phyloP scores from a whole-genome alignment of 2,329 filamentous ascomycete species.

The Ceratocystis huliohia region DNA sequence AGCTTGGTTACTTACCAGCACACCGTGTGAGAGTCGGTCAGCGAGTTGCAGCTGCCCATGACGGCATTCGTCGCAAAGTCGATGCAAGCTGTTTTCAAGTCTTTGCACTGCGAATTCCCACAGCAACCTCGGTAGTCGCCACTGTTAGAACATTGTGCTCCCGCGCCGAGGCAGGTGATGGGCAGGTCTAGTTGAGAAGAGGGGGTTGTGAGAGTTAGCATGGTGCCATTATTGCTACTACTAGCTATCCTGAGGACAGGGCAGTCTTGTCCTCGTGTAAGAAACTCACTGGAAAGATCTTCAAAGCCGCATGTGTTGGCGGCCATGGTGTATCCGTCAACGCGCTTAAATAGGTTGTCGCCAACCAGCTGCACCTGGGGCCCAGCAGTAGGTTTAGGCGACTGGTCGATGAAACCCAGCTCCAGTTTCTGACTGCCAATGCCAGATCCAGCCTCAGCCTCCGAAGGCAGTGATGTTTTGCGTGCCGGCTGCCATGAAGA shows the following conservation, averaged over 20 bases:
- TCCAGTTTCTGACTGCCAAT: neutral
- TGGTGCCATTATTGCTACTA: too few species aligned
- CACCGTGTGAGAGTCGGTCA: slow-evolving; percentile 28
- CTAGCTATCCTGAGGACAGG: neutral
- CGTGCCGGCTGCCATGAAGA: slow-evolving; percentile 26
- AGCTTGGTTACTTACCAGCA: slow-evolving; percentile 27
- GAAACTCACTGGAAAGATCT: slow-evolving; percentile 25
- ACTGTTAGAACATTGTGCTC: slow-evolving; percentile 26
- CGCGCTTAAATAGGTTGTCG: slow-evolving; percentile 26
- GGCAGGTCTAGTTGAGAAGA: slow-evolving; percentile 7
- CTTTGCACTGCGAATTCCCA: slow-evolving; percentile 25
- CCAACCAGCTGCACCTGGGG: slow-evolving; percentile 26
- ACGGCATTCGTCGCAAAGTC: slow-evolving; percentile 25
- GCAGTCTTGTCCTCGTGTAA: neutral
- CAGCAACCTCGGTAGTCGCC: slow-evolving; percentile 28
- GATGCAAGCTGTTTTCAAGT: slow-evolving; percentile 28
- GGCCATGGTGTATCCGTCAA: slow-evolving; percentile 26
- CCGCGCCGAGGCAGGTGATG: slow-evolving; percentile 22
- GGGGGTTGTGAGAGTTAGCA: neutral
- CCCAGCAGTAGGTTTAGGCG: slow-evolving; percentile 27
- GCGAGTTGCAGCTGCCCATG: slow-evolving; percentile 24
- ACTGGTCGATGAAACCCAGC: slow-evolving; percentile 23
- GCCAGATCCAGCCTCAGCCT: slow-evolving; percentile 7
- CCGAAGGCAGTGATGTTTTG: slow-evolving; percentile 23
- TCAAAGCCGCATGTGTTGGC: slow-evolving; percentile 28